Evolutionary conservation across 345 rosid species (phyloP).

Genomic region (Gossypioides kirkii): DNA sequence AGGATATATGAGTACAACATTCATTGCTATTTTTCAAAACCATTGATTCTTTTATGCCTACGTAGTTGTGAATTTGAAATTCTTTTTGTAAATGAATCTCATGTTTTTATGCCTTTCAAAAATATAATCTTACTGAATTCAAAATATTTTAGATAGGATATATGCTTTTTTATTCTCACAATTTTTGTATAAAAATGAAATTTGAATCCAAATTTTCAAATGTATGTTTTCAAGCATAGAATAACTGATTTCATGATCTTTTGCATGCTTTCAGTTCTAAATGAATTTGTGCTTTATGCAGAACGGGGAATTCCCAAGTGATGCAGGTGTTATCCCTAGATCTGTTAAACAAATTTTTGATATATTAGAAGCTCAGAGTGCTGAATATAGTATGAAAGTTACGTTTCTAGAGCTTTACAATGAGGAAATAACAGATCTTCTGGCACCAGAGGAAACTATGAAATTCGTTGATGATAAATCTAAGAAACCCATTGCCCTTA

Average conservation of each 20-base stretch:
- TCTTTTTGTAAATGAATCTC: no score
- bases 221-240: background rate
- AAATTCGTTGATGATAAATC: slow-evolving; percentile 86
- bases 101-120: no score
- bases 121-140: no score
- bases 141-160: background rate
- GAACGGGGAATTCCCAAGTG: slow-evolving; percentile 96
- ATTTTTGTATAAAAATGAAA: background rate
- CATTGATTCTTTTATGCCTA: no score
- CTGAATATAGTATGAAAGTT: slow-evolving; percentile 97
- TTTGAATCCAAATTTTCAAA: background rate
- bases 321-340: slow-evolving; percentile 96
- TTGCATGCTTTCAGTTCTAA: slow-evolving; percentile 13
- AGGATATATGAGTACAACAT: background rate
- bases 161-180: background rate
- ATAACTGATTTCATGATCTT: slow-evolving; percentile 1
- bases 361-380: slow-evolving; percentile 79
- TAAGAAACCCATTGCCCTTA: slow-evolving; percentile 88
- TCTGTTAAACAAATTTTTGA: slow-evolving; percentile 90
- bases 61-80: no score
- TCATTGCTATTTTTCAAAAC: background rate
- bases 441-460: slow-evolving; percentile 79
- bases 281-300: slow-evolving; percentile 28
- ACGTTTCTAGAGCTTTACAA: slow-evolving; percentile 92
- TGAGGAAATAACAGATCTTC: slow-evolving; percentile 94